Evolutionary conservation across 768 basidiomycete species (phyloP).

Genomic region (Lepiota brunneoincarnata): DNA sequence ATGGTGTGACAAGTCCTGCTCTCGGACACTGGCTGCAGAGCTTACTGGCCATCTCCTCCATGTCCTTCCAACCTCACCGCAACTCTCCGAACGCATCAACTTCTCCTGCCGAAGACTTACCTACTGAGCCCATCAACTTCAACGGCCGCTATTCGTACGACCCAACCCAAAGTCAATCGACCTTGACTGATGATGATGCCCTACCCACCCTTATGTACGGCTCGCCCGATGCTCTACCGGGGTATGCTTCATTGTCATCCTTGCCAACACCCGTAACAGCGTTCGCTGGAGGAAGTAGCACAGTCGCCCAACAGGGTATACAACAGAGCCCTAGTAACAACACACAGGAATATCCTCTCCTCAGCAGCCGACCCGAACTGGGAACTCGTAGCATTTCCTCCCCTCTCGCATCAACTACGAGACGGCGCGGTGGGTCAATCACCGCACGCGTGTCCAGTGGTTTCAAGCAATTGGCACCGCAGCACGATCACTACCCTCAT

Average conservation of each 20-base stretch:
- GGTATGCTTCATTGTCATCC: neutral
- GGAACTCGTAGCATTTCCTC: slow-evolving; percentile 7
- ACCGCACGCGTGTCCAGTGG: slow-evolving; percentile 5
- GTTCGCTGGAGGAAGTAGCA: neutral
- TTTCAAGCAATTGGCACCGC: neutral
- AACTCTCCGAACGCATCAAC: neutral
- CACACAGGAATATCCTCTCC: neutral
- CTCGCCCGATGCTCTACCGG: slow-evolving; percentile 3
- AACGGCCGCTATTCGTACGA: neutral
- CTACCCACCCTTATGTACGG: neutral
- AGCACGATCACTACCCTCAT: slow-evolving; percentile 11
- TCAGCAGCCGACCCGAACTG: neutral
- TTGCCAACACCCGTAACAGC: neutral
- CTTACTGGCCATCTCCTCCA: neutral
- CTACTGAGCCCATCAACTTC: neutral
- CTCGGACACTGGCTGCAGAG: neutral
- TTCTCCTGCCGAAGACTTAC: neutral
- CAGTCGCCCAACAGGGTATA: neutral
- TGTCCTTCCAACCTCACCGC: slow-evolving; percentile 5
- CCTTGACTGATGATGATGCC: neutral
- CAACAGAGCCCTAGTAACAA: neutral
- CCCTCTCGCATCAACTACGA: neutral
- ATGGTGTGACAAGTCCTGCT: neutral
- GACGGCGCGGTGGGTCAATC: neutral
- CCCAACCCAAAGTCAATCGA: neutral